Evolutionary conservation across 768 basidiomycete genomes (phyloP), one percentile per base, ranked within the genome.

Genomic region (Arthromyces matolae): DNA sequence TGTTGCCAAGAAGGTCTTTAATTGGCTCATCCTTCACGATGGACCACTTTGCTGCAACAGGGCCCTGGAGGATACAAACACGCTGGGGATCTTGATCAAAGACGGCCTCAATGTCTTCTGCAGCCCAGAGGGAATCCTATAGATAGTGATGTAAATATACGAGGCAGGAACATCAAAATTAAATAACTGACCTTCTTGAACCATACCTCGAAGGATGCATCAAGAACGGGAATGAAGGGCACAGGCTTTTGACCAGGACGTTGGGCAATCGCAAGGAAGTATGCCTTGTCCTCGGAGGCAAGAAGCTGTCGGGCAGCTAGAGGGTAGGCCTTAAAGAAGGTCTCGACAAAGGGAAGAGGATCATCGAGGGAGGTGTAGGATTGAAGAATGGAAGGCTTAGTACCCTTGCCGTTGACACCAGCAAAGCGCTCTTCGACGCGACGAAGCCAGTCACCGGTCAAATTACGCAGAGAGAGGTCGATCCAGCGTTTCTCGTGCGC

Each of bases 81-180:
- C 96, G 87, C 67, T 99, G 91, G 20, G 95, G 95, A 66, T 98
- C 96, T 70, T 95, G 93, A 69, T 98, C 96, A 61, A 98, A 96
- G 33, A 99, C 93, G 12, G 94, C 95, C 52, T 98, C 96, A 54
- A 97, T 93, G 64, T 99, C 96, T 67, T 97, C 95, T 2, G 93
- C 89, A 32, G 89, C 89, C 94, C 95, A 97, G 9, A 98, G 81
- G 6, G 95, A 98, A 65, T 97, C 95, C 89, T 92, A 56, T 18
- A 20, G 19, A 19, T 3, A 31, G 39, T 10, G 7, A 19, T 24
- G 16, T n/a, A n/a, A 38, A 23, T 16, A 18, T 16, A 5, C 10
- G 18, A 29, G 55, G 47, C 44, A 39, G 14, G 29, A 38, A 32
- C 19, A 20, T 9, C 28, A 48, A 8, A 20, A 43, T 39, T 4